Evolutionary conservation across 805 yeast species (phyloP).

Genomic region (Saturnispora dispora): DNA sequence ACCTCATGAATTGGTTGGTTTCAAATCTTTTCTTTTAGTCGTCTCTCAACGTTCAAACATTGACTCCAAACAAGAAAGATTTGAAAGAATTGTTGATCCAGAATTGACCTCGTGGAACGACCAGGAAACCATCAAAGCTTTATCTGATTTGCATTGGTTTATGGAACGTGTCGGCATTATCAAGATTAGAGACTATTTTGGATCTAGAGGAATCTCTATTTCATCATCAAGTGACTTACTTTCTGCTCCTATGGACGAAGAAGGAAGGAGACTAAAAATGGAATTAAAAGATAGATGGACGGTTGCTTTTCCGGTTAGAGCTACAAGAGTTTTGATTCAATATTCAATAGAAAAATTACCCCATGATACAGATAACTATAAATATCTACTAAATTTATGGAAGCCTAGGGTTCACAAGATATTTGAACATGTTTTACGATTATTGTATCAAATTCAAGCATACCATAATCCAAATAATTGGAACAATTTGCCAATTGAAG

Average conservation of each 20-base stretch:
- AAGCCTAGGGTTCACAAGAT: conserved; percentile 88
- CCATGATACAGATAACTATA: conserved; percentile 68
- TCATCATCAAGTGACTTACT: conserved; percentile 67
- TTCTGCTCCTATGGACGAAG: conserved; percentile 80
- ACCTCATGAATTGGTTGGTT: conserved; percentile 81
- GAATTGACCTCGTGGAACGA: conserved; percentile 90
- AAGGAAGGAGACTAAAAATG: conserved; percentile 66
- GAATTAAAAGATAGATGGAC: conserved; percentile 88
- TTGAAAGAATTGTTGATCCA: conserved; percentile 85
- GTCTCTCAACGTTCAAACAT: conserved; percentile 81
- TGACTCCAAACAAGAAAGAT: conserved; percentile 60
- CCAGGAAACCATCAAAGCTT: conserved; percentile 80
- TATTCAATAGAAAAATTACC: conserved; percentile 88
- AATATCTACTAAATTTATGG: conserved; percentile 69
- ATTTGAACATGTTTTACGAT: conserved; percentile 79
- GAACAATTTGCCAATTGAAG: conserved; percentile 79
- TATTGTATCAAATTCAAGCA: conserved; percentile 84
- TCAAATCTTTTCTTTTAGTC: conserved; percentile 83
- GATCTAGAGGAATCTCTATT: conserved; percentile 71
- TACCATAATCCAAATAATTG: conserved; percentile 92
- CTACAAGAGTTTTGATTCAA: conserved; percentile 89
- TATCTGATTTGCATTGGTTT: conserved; percentile 89
- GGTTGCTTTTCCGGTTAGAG: conserved; percentile 87
- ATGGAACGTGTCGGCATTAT: conserved; percentile 97
- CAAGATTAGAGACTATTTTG: conserved; percentile 84